Evolutionary conservation across 108 stramenopile species (phyloP), one percentile per base, ranked within the genome.

Genomic region (Cafeteria roenbergensis): DNA sequence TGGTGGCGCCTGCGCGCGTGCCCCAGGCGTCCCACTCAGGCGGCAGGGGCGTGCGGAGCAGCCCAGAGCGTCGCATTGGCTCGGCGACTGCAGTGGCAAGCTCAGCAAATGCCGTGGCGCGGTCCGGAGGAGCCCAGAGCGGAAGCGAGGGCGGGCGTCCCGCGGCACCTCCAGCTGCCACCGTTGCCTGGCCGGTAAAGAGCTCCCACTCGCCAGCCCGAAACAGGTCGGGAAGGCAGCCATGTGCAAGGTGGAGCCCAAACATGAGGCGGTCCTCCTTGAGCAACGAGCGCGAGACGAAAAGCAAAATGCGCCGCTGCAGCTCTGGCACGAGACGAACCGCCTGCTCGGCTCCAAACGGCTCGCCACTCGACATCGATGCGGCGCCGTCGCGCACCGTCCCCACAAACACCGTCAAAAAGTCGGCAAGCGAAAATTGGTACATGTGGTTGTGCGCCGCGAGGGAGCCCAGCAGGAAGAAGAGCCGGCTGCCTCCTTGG

Each of bases 171-270:
- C 12, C 48, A 4, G 59, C 17, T 12, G 17, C 51, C 17, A 48
- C 62, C 32, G 64, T 74, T 36, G 71, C 35, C 37, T 66, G 36
- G 22, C 83, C 83, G 1, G 71, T 72, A 57, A 84, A 82, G 25
- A 80, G 27, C 42, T 80, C 81, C 83, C 83, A 84, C 60, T 82
- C 83, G 28, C 75, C 67, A 51, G 70, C 51, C 27, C 24, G 66
- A 34, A 82, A 84, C 0, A 65, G 63, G 22, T 81, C 60, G 26
- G 51, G 36, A 48, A 73, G 72, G 72, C 80, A 73, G 35, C 74
- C 82, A 48, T 77, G 80, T 0, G 81, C 78, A 17, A 85, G 34
- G 51, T 83, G 82, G 17, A 85, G 70, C 22, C 82, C 82, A 38
- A 83, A 85, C 61, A 81, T 80, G 0, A 75, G 64, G 0, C 82